These are phyloP conservation scores for Monilinia fructicola DNA, from an alignment of 2,329 filamentous ascomycete species.

Conservation along the genomic window DNA sequence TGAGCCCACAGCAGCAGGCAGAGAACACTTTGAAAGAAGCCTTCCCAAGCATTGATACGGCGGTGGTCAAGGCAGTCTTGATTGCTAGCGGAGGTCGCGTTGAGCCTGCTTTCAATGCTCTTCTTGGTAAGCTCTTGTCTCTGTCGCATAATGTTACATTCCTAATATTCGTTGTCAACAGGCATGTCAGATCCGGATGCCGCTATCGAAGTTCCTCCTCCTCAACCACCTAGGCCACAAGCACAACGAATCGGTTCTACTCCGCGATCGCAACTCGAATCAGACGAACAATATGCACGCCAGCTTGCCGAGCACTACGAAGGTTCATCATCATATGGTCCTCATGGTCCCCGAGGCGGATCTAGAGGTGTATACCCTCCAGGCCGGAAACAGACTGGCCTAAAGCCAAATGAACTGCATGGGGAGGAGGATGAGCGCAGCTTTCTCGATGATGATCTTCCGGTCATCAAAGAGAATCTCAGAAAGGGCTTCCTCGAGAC, in stretches of 20 bases:
- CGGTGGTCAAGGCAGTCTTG: conserved; percentile 85
- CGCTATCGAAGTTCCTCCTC: conserved; percentile 58
- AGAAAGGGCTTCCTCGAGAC: conserved; percentile 94
- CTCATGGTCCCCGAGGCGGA: conserved; percentile 43
- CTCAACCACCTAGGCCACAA: conserved; percentile 78
- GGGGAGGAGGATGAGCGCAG: conserved; percentile 75
- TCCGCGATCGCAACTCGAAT: conserved; percentile 77
- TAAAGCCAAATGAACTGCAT: conserved; percentile 52
- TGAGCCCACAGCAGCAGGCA: conserved; percentile 79
- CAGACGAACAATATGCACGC: conserved; percentile 87
- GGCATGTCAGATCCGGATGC: conserved; percentile 81
- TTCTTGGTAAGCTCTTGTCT: conserved; percentile 62
- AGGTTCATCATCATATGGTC: conserved; percentile 58
- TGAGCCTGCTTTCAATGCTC: conserved; percentile 92
- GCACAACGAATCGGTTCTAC: conserved; percentile 51
- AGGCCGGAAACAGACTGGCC: conserved; percentile 51
- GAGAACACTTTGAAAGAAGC: conserved; percentile 89
- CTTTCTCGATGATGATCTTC: conserved; percentile 95
- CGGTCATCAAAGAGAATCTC: conserved; percentile 88
- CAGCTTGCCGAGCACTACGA: conserved; percentile 87
- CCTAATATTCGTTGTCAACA: conserved; percentile 39
- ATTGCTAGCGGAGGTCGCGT: conserved; percentile 82
- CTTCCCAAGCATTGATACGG: conserved; percentile 78
- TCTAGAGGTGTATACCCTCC: conserved; percentile 37
- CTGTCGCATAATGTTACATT: not conserved